These are phyloP conservation scores for Microglena sp. DNA, from an alignment of 139 green algal genomes.

Conservation along the genomic window DNA sequence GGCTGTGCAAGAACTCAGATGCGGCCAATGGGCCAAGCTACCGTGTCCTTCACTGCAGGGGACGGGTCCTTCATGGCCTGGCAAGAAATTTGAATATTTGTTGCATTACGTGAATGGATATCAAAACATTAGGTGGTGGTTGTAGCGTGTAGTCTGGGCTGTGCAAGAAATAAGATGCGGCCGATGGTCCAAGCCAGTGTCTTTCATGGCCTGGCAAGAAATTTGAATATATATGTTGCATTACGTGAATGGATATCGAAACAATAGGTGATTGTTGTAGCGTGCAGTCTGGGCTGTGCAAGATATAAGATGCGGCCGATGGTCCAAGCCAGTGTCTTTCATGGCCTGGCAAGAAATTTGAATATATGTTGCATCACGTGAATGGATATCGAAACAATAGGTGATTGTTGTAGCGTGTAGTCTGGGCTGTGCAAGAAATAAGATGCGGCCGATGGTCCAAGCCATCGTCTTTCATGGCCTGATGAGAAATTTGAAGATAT, in stretches of 20 bases:
- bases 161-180: background rate
- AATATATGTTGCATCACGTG: no score
- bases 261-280: no score
- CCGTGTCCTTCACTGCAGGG: conserved; percentile 11
- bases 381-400: no score
- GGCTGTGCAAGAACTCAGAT: conserved; percentile 7
- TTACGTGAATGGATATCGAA: no score
- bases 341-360: no score
- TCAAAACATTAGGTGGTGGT: no score
- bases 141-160: conserved; percentile 28
- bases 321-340: conserved; percentile 8
- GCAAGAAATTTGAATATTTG: background rate
- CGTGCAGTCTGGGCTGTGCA: no score
- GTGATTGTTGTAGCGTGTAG: no score
- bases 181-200: conserved; percentile 2
- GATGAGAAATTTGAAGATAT: no score
- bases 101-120: no score
- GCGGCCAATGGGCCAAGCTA: background rate
- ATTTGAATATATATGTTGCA: background rate
- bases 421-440: conserved; percentile 89
- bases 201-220: conserved; percentile 5
- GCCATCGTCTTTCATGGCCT: conserved; percentile 78
- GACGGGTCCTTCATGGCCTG: conserved; percentile 14
- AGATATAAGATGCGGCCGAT: background rate
- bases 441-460: conserved; percentile 89